Percentiles rank a stretch among this genome's conserved stretches.
Evolutionary conservation across 768 basidiomycete species (phyloP).

Genomic region (Hortiboletus campestris): DNA sequence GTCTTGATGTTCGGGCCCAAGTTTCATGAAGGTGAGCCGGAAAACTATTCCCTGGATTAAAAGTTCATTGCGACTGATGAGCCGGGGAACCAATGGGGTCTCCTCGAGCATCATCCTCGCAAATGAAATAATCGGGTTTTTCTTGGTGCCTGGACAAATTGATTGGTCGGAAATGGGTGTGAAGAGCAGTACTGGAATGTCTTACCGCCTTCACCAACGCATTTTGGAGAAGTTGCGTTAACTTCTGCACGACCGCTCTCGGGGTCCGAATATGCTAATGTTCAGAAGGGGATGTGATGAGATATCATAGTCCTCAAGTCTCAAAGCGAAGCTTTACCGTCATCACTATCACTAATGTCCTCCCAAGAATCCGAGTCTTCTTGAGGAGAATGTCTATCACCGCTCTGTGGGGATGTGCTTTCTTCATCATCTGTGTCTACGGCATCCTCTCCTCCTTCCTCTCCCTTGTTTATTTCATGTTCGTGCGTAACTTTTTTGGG

Average conservation of each 20-base stretch:
- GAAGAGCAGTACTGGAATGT: background rate
- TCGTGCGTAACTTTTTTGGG: too few species aligned
- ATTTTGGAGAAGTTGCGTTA: background rate
- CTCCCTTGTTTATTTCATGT: background rate
- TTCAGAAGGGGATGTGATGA: background rate
- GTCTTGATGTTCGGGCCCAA: background rate
- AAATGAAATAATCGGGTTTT: background rate
- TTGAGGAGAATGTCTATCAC: background rate
- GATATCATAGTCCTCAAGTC: too few species aligned
- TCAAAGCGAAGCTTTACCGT: background rate
- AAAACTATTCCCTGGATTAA: background rate
- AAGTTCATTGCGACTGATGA: background rate
- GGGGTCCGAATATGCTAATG: background rate
- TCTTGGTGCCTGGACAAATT: background rate
- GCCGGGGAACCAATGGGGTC: background rate
- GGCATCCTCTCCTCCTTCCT: background rate
- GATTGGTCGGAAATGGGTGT: background rate
- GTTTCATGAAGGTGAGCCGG: background rate
- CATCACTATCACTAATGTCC: background rate
- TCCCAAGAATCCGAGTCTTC: constrained; percentile 1
- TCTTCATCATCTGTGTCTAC: background rate
- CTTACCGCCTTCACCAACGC: background rate
- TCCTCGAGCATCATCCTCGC: background rate
- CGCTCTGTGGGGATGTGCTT: background rate
- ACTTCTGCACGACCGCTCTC: background rate